Percentiles rank a stretch among this genome's conserved stretches.
Evolutionary conservation across 2,329 filamentous ascomycete genomes (phyloP).

Genomic region (Colletotrichum tropicale): DNA sequence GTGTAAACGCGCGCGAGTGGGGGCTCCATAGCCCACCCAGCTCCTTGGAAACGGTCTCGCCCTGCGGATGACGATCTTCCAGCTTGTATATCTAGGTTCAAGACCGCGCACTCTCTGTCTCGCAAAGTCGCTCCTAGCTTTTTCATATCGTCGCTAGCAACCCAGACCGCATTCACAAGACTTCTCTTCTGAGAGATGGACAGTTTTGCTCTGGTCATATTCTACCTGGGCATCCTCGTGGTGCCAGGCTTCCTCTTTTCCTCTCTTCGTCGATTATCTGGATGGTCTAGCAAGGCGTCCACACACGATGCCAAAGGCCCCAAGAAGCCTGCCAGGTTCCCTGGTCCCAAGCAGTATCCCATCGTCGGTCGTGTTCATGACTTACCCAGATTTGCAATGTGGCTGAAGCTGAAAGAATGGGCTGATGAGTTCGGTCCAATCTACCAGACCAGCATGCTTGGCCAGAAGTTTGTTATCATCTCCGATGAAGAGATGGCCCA

Average conservation of each 20-base stretch:
- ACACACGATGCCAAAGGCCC: neutral
- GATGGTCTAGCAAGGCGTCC: slow-evolving; percentile 26
- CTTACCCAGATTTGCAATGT: slow-evolving; percentile 48
- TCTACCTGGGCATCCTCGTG: slow-evolving; percentile 47
- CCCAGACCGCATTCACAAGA: neutral
- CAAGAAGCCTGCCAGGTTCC: slow-evolving; percentile 38
- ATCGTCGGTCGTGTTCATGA: slow-evolving; percentile 54
- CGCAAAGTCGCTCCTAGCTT: neutral
- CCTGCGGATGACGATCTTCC: neutral
- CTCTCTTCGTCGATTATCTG: slow-evolving; percentile 39
- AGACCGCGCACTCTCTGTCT: neutral
- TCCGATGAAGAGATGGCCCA: slow-evolving; percentile 53
- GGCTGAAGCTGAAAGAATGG: slow-evolving; percentile 57
- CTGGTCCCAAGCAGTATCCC: slow-evolving; percentile 51
- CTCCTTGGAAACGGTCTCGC: neutral
- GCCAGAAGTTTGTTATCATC: slow-evolving; percentile 47
- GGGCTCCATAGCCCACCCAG: neutral
- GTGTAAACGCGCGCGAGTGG: neutral
- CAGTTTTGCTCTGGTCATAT: slow-evolving; percentile 39
- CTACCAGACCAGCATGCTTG: slow-evolving; percentile 44
- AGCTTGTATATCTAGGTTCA: neutral
- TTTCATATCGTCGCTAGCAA: neutral
- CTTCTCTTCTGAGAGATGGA: slow-evolving; percentile 31
- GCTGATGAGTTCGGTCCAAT: slow-evolving; percentile 46
- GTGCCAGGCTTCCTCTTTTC: slow-evolving; percentile 47